Evolutionary conservation across 2,329 filamentous ascomycete genomes (phyloP).

Genomic region (Arthrocladium fulminans): DNA sequence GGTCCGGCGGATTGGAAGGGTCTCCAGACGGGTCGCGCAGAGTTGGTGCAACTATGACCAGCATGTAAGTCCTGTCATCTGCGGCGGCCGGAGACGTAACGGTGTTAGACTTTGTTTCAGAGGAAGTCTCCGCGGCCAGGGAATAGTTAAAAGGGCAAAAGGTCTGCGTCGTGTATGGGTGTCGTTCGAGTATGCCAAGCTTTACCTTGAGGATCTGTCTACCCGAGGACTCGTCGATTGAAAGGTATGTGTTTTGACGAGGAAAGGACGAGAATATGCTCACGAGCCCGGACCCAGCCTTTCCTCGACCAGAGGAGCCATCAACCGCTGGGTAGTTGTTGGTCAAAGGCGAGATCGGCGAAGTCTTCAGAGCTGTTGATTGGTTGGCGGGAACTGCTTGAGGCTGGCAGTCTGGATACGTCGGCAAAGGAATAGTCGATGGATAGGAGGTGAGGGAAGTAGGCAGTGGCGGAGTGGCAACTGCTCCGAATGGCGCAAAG

Average conservation of each 20-base stretch:
- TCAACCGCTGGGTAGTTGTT: slow-evolving; percentile 60
- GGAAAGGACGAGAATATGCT: slow-evolving; percentile 85
- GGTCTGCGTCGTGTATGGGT: slow-evolving; percentile 90
- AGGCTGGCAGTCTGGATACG: slow-evolving; percentile 31
- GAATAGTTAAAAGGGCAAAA: slow-evolving; percentile 67
- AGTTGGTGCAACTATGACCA: slow-evolving; percentile 83
- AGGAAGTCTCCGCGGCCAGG: slow-evolving; percentile 28
- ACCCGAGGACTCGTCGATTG: slow-evolving; percentile 9
- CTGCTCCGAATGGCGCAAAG: slow-evolving; percentile 75
- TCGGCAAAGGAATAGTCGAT: slow-evolving; percentile 19
- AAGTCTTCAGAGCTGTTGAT: slow-evolving; percentile 78
- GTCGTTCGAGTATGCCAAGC: slow-evolving; percentile 64
- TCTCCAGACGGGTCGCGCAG: slow-evolving; percentile 32
- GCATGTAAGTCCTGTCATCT: slow-evolving; percentile 43
- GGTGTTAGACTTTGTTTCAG: slow-evolving; percentile 5
- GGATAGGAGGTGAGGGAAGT: slow-evolving; percentile 41
- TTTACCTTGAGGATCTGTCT: slow-evolving; percentile 2
- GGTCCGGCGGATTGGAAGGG: slow-evolving; percentile 56
- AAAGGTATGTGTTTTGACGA: slow-evolving; percentile 36
- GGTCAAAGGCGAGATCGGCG: slow-evolving; percentile 63
- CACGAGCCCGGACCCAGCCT: slow-evolving; percentile 49
- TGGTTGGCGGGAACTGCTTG: slow-evolving; percentile 65
- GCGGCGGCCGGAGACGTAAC: slow-evolving; percentile 17
- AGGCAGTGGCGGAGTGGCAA: slow-evolving; percentile 63
- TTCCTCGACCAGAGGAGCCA: slow-evolving; percentile 33